phyloP scores from a whole-genome alignment of 345 rosid species.

The Arabidopsis thaliana region TAIR10.1 NC_003071.7:18545001-18545500 shows the following conservation, averaged over 20 bases:
- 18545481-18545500: constrained; percentile 62
- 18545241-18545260: constrained; percentile 79
- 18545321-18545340: constrained; percentile 44
- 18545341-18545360: constrained; percentile 36
- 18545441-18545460: constrained; percentile 64
- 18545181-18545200: constrained; percentile 80
- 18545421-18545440: constrained; percentile 66
- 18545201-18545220: constrained; percentile 78
- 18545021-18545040: constrained; percentile 65
- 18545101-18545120: constrained; percentile 31
- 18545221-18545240: constrained; percentile 74
- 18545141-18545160: constrained; percentile 62
- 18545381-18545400: constrained; percentile 35
- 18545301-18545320: constrained; percentile 91
- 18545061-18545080: constrained; percentile 76
- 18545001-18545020: constrained; percentile 77
- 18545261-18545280: constrained; percentile 92
- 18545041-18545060: constrained; percentile 59
- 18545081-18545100: constrained; percentile 35
- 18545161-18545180: constrained; percentile 65
- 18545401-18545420: constrained; percentile 74
- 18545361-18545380: constrained; percentile 3
- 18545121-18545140: constrained; percentile 3
- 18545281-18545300: constrained; percentile 84
- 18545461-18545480: constrained; percentile 68